phyloP scores from a whole-genome alignment of 2,329 filamentous ascomycete species.

The Fusarium vanettenii region DNA sequence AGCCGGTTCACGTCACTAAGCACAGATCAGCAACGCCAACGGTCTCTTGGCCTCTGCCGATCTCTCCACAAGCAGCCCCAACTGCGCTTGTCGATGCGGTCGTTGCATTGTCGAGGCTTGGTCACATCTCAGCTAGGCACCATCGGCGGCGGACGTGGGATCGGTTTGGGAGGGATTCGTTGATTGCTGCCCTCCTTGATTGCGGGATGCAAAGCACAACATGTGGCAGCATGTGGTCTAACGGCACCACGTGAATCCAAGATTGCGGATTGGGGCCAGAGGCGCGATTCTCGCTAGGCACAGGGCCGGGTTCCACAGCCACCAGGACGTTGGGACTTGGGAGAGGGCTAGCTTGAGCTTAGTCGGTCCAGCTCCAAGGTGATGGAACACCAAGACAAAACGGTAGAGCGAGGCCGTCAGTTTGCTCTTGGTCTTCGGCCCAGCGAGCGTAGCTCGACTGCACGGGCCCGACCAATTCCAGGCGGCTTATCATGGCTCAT shows the following conservation, averaged over 20 bases:
- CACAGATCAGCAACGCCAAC: slow-evolving; percentile 3
- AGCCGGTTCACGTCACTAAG: neutral
- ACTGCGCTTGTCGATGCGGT: slow-evolving; percentile 5
- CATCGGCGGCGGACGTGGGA: slow-evolving; percentile 25
- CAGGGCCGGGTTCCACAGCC: neutral
- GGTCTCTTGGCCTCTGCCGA: slow-evolving; percentile 9
- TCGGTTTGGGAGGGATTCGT: slow-evolving; percentile 14
- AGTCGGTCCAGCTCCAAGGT: neutral
- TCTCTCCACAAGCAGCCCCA: slow-evolving; percentile 22
- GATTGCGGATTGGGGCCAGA: slow-evolving; percentile 23
- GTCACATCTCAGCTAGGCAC: slow-evolving; percentile 39
- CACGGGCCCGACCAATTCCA: slow-evolving; percentile 20
- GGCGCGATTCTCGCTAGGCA: slow-evolving; percentile 16
- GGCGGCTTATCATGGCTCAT: slow-evolving; percentile 23
- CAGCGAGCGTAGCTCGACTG: neutral
- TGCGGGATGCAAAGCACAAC: slow-evolving; percentile 2
- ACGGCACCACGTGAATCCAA: slow-evolving; percentile 34
- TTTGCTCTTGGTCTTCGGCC: neutral
- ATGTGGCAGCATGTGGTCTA: slow-evolving; percentile 21
- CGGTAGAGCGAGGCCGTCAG: neutral
- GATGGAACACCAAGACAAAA: neutral
- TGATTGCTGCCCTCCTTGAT: slow-evolving; percentile 5
- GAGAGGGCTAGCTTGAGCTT: neutral
- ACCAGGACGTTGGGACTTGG: slow-evolving; percentile 4
- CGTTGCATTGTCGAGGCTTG: slow-evolving; percentile 1